Evolutionary conservation across 1,139 yeast species (phyloP), one percentile per base, ranked within the genome.

Genomic region (Wickerhamomyces sp.): DNA sequence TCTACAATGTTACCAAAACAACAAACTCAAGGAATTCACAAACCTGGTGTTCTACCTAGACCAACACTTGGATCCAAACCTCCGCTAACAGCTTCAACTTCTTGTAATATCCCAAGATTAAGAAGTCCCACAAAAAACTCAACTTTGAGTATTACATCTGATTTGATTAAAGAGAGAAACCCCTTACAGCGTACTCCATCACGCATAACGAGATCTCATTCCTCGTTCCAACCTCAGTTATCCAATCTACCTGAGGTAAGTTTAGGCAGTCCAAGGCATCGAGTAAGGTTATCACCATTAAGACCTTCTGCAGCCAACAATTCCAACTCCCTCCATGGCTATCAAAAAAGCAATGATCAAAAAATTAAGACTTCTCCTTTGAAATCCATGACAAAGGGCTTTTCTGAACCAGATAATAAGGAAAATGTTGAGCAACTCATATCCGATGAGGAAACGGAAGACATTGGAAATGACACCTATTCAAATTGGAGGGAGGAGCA

Each of bases 401-500:
- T n/a, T 17, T 3, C 24, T 3, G 35, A 34, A 13, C n/a, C n/a
- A n/a, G n/a, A n/a, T n/a, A 42, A 39, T 7, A 38, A 43, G 32
- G 48, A 44, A 14, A 48, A 46, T 26, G 41, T 42, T 3, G 44
- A 38, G 14, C 25, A 36, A 13, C 19, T 37, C 21, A 42, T 39
- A 7, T 48, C 48, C 25, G 40, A 40, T 30, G 46, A 49, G 7
- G 54, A 49, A 18, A 49, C 42, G 24, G 43, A 43, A 27, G 47
- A 46, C n/a, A 44, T 28, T 13, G 36, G 29, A 4, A 37, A 40
- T 26, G 39, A 33, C 21, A 45, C 50, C 5, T 54, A 53, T 24
- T 49, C 52, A 4, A 42, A 34, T 7, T 54, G 57, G 58, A 48
- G 58, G 38, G 42, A 44, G 28, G 55, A 53, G 20, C 57, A 53